These are phyloP conservation scores for Thelonectria rubi DNA, from an alignment of 2,329 filamentous ascomycete genomes.

Conservation along the genomic window DNA sequence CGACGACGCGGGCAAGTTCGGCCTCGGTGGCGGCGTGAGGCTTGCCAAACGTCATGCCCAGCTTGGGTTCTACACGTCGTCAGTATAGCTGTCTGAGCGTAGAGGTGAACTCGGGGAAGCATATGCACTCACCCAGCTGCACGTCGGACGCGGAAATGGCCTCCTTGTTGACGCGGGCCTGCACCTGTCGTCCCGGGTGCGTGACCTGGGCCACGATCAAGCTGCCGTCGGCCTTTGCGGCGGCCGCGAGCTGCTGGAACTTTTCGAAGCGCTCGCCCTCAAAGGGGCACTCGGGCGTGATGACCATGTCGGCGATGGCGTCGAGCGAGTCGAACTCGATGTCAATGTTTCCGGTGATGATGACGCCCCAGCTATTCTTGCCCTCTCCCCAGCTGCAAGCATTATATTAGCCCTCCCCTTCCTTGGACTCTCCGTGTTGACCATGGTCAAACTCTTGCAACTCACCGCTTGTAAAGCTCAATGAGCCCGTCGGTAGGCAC, in stretches of 20 bases:
- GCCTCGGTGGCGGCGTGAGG: slow-evolving; percentile 62
- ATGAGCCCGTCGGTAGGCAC: slow-evolving; percentile 53
- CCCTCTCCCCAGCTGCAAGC: slow-evolving; percentile 53
- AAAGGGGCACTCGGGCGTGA: slow-evolving; percentile 61
- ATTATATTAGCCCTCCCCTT: too few relatives aligned
- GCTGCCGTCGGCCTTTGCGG: slow-evolving; percentile 65
- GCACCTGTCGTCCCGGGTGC: slow-evolving; percentile 55
- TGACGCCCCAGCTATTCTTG: slow-evolving; percentile 63
- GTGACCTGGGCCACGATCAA: slow-evolving; percentile 70
- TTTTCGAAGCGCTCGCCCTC: slow-evolving; percentile 68
- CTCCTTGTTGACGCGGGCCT: slow-evolving; percentile 42
- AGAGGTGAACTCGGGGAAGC: not conserved
- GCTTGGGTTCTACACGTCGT: slow-evolving; percentile 28
- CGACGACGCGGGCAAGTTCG: slow-evolving; percentile 66
- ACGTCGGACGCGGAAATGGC: slow-evolving; percentile 56
- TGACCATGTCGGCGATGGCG: slow-evolving; percentile 64
- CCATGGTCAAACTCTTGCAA: slow-evolving; percentile 40
- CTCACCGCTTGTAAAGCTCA: slow-evolving; percentile 66
- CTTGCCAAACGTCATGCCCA: slow-evolving; percentile 52
- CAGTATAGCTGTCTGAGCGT: not conserved
- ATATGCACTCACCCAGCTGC: slow-evolving; percentile 38
- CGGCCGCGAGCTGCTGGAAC: slow-evolving; percentile 65
- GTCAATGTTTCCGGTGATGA: slow-evolving; percentile 72
- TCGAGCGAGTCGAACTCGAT: slow-evolving; percentile 68
- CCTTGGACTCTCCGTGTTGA: too few relatives aligned